These are phyloP conservation scores for Candida vartiovaarae DNA, from an alignment of 805 yeast genomes.

Conservation along the genomic window DNA sequence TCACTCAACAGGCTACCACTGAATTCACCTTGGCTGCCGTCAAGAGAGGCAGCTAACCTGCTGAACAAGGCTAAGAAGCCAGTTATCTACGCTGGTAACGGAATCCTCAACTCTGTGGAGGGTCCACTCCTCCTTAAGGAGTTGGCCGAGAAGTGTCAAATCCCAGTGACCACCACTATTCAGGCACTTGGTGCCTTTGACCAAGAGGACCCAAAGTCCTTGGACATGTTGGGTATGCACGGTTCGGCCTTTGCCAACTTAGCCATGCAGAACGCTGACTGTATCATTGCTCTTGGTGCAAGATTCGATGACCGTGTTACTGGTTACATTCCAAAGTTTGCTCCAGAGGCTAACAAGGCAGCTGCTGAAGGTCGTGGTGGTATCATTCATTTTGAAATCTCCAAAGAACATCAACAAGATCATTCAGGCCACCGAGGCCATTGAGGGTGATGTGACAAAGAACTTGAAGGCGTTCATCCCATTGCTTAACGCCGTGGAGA, in stretches of 20 bases:
- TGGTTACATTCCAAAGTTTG: slow-evolving; percentile 75
- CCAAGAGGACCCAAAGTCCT: slow-evolving; percentile 81
- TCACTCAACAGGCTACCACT: slow-evolving; percentile 63
- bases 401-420: slow-evolving; percentile 95
- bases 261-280: slow-evolving; percentile 90
- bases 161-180: slow-evolving; percentile 93
- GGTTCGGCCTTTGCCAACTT: slow-evolving; percentile 93
- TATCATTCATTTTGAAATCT: slow-evolving; percentile 91
- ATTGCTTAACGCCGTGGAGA: slow-evolving; percentile 51
- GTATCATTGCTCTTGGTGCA: slow-evolving; percentile 92
- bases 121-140: slow-evolving; percentile 78
- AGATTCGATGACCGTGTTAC: slow-evolving; percentile 99
- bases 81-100: slow-evolving; percentile 86
- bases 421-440: slow-evolving; percentile 91
- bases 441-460: slow-evolving; percentile 90
- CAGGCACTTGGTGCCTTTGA: slow-evolving; percentile 95
- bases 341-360: slow-evolving; percentile 88
- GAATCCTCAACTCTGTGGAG: slow-evolving; percentile 70
- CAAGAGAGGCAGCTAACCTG: slow-evolving; percentile 66
- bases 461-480: slow-evolving; percentile 73
- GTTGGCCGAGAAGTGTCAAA: slow-evolving; percentile 81
- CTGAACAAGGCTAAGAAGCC: slow-evolving; percentile 83
- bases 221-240: slow-evolving; percentile 98
- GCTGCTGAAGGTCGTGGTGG: slow-evolving; percentile 90
- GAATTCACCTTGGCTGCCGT: slow-evolving; percentile 73